phyloP scores from a whole-genome alignment of 140 eudicot genomes.

The Bidens hawaiensis region DNA sequence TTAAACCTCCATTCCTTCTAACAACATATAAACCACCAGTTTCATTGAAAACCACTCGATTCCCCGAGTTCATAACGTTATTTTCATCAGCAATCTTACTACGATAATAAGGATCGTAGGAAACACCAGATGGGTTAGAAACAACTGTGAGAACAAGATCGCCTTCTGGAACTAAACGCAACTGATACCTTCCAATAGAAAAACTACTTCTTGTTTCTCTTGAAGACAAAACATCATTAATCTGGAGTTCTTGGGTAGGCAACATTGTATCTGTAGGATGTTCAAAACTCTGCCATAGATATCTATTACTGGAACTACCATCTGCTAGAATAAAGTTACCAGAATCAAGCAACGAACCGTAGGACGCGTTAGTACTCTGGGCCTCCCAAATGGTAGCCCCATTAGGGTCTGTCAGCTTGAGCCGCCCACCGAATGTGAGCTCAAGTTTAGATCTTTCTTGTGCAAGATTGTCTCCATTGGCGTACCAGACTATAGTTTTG shows the following conservation, averaged over 20 bases:
- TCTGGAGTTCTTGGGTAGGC: conserved; percentile 33
- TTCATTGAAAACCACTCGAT: conserved; percentile 25
- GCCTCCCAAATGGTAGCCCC: conserved; percentile 27
- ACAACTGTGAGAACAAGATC: conserved; percentile 29
- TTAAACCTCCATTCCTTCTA: conserved; percentile 20
- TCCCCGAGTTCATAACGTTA: conserved; percentile 19
- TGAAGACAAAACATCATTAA: conserved; percentile 21
- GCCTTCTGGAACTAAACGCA: conserved; percentile 28
- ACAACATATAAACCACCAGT: conserved; percentile 20
- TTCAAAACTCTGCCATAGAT: conserved; percentile 42
- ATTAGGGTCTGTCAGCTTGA: conserved; percentile 23
- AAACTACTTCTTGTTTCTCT: conserved; percentile 23
- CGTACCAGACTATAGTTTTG: conserved; percentile 45
- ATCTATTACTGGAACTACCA: conserved; percentile 3
- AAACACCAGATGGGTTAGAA: conserved; percentile 14
- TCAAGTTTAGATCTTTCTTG: conserved; percentile 32
- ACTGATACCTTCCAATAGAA: conserved; percentile 23
- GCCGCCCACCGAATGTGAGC: conserved; percentile 16
- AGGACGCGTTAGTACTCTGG: neutral
- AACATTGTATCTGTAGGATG: conserved; percentile 46
- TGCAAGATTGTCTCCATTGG: conserved; percentile 31
- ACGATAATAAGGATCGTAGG: conserved; percentile 19
- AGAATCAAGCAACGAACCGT: conserved; percentile 32
- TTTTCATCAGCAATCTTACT: conserved; percentile 10
- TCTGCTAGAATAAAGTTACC: conserved; percentile 37